Percentiles rank a stretch among this genome's conserved stretches.
Evolutionary conservation across 2,329 filamentous ascomycete genomes (phyloP).

Genomic region (Xylariaceae sp.): DNA sequence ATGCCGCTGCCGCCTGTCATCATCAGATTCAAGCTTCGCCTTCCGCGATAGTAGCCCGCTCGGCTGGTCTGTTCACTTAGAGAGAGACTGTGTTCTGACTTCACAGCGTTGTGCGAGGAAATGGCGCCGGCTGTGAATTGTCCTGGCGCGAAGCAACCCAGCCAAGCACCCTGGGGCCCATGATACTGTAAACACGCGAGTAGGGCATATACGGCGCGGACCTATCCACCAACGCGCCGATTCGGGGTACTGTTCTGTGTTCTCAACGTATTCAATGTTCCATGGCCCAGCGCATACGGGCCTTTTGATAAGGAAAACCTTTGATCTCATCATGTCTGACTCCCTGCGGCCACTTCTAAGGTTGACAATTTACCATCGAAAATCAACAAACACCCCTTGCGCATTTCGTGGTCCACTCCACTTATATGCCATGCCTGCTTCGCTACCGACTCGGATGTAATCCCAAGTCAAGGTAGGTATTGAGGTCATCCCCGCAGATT

Average conservation of each 20-base stretch:
- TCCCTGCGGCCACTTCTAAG: constrained; percentile 28
- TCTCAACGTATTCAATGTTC: constrained; percentile 13
- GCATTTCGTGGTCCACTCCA: constrained; percentile 29
- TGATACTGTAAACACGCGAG: constrained; percentile 8
- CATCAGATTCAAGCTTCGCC: not conserved
- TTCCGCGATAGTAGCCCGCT: constrained; percentile 1
- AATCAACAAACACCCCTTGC: constrained; percentile 32
- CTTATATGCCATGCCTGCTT: constrained; percentile 31
- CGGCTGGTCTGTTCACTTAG: not conserved
- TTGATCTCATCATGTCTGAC: constrained; percentile 31
- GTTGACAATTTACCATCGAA: constrained; percentile 26
- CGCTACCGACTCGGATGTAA: constrained; percentile 34
- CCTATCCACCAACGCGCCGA: constrained; percentile 9
- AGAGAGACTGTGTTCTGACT: not conserved
- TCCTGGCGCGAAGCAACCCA: constrained; percentile 4
- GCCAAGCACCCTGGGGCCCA: not conserved
- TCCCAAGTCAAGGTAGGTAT: constrained; percentile 26
- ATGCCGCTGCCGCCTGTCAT: not conserved
- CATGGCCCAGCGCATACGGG: constrained; percentile 11
- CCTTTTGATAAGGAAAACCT: constrained; percentile 31
- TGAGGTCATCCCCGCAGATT: constrained; percentile 32
- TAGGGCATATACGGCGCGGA: constrained; percentile 12
- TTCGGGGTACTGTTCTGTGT: constrained; percentile 7
- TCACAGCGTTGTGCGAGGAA: not conserved
- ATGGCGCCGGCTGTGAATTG: constrained; percentile 6